phyloP scores from a whole-genome alignment of 768 basidiomycete species.

The Pholiota conissans region DNA sequence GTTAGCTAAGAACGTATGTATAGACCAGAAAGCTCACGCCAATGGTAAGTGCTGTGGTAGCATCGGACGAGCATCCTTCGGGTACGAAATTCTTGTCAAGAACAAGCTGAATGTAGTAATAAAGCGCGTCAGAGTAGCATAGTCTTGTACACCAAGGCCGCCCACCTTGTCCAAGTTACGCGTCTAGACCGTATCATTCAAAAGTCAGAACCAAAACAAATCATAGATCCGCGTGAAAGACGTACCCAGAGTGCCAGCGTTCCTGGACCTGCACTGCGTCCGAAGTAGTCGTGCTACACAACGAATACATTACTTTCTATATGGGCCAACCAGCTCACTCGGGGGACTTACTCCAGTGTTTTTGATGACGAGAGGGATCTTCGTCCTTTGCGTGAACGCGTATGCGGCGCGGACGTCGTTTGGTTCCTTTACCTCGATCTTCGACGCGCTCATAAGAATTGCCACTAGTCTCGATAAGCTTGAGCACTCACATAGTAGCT shows the following conservation, averaged over 20 bases:
- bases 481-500: slow-evolving; percentile 25
- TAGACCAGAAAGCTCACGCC: slow-evolving; percentile 14
- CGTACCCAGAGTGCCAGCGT: slow-evolving; percentile 15
- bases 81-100: slow-evolving; percentile 25
- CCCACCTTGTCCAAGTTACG: slow-evolving; percentile 18
- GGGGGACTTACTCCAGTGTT: slow-evolving; percentile 20
- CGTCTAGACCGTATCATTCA: slow-evolving; percentile 11
- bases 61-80: slow-evolving; percentile 10
- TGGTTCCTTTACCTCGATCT: slow-evolving; percentile 27
- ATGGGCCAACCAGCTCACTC: neutral
- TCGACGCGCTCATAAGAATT: neutral
- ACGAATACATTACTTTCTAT: neutral
- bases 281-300: slow-evolving; percentile 12
- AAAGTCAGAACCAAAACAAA: neutral
- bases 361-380: slow-evolving; percentile 23
- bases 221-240: neutral
- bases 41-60: slow-evolving; percentile 19
- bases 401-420: slow-evolving; percentile 25
- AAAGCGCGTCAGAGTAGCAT: neutral
- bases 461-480: too few relatives aligned
- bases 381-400: slow-evolving; percentile 22
- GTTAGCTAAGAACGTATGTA: neutral
- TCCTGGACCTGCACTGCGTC: slow-evolving; percentile 13
- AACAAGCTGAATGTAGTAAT: neutral
- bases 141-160: neutral